These are phyloP conservation scores for Apiospora arundinis DNA, from an alignment of 2,329 filamentous ascomycete genomes.

Conservation along the genomic window DNA sequence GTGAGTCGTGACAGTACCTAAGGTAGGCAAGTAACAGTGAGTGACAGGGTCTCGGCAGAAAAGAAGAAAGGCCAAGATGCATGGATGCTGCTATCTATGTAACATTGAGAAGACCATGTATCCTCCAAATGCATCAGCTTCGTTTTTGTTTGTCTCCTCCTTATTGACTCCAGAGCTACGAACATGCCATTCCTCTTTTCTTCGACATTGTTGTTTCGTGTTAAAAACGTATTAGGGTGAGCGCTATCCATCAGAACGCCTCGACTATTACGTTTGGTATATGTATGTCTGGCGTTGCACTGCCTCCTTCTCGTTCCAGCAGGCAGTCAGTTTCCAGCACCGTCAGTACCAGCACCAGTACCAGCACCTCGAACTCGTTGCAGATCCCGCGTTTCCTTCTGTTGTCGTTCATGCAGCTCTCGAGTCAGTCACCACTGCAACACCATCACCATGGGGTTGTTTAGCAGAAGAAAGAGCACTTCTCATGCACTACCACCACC, in stretches of 20 bases:
- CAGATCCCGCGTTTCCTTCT: not conserved
- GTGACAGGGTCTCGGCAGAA: not conserved
- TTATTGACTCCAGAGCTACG: too few relatives aligned
- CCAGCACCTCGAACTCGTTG: not conserved
- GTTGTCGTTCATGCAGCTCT: slow-evolving; percentile 3
- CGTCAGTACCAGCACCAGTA: too few relatives aligned
- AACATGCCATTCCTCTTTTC: not conserved
- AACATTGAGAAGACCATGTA: not conserved
- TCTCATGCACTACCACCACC: not conserved
- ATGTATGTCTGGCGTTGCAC: slow-evolving; percentile 4
- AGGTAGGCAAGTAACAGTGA: too few relatives aligned
- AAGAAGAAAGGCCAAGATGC: not conserved
- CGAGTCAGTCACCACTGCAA: not conserved
- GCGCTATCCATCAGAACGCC: not conserved
- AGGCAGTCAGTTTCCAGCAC: not conserved
- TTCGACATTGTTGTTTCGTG: slow-evolving; percentile 10
- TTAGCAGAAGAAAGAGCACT: not conserved
- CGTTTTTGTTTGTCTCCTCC: slow-evolving; percentile 4
- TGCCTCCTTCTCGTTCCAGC: not conserved
- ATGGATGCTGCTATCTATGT: not conserved
- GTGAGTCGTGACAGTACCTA: not conserved
- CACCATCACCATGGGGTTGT: slow-evolving; percentile 5
- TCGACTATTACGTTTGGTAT: slow-evolving; percentile 1
- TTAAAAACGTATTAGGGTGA: not conserved
- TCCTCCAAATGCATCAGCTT: slow-evolving; percentile 7